These are phyloP conservation scores for Alternaria ventricosa DNA, from an alignment of 2,329 filamentous ascomycete genomes.

Conservation along the genomic window DNA sequence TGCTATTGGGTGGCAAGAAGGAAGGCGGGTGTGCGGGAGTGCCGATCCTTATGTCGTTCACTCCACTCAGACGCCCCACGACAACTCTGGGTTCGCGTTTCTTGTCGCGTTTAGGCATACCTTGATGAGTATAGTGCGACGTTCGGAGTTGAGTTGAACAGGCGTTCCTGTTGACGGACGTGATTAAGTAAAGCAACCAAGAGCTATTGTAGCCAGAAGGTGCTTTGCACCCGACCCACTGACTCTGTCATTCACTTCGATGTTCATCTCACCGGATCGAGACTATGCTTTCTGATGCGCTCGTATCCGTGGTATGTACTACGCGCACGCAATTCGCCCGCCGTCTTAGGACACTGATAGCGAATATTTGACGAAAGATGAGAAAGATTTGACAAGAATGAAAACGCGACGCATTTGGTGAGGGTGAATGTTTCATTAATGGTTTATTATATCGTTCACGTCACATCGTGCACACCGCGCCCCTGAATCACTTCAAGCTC, in stretches of 20 bases:
- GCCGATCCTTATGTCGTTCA: slow-evolving; percentile 2
- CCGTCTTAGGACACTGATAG: neutral
- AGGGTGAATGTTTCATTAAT: neutral
- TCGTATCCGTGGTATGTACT: neutral
- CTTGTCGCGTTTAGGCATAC: neutral
- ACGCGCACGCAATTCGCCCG: neutral
- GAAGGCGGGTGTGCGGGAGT: neutral
- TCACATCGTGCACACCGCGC: neutral
- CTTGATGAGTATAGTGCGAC: neutral
- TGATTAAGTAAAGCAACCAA: neutral
- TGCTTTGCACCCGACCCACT: neutral
- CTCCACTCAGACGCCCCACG: neutral
- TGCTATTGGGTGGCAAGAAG: neutral
- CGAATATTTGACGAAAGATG: neutral
- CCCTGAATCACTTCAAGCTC: neutral
- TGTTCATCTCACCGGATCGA: neutral
- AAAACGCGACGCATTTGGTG: neutral
- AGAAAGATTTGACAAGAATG: neutral
- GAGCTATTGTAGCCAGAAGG: neutral
- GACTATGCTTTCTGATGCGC: neutral
- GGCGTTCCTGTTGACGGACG: neutral
- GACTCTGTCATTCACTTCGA: neutral
- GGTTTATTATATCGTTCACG: neutral
- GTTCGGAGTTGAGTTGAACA: neutral
- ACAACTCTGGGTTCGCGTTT: neutral